phyloP scores from a whole-genome alignment of 2,329 filamentous ascomycete genomes.

The Neofusicoccum laricinum region DNA sequence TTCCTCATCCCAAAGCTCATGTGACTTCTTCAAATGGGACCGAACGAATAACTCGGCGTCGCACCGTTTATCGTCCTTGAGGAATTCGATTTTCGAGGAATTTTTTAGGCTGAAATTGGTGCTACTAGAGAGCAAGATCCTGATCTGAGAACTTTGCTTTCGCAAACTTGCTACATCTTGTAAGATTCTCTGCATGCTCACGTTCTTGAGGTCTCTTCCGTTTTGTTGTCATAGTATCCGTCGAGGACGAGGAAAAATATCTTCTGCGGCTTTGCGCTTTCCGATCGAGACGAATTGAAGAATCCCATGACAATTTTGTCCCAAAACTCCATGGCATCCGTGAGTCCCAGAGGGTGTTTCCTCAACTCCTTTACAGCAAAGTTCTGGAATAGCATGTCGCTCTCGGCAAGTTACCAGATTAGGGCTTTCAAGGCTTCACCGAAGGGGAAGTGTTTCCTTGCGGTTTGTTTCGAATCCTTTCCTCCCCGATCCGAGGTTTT shows the following conservation, averaged over 20 bases:
- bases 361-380: not conserved
- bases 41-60: not conserved
- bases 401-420: not conserved
- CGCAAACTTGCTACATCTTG: too few species aligned
- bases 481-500: not conserved
- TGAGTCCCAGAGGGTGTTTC: not conserved
- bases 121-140: not conserved
- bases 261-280: not conserved
- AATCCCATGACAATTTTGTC: not conserved
- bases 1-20: not conserved
- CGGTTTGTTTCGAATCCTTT: not conserved
- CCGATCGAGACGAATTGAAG: not conserved
- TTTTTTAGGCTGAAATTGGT: not conserved
- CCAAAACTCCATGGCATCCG: not conserved
- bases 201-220: too few species aligned
- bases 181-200: too few species aligned
- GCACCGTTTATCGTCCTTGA: not conserved
- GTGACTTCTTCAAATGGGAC: not conserved
- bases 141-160: not conserved
- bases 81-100: not conserved
- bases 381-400: not conserved
- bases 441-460: not conserved
- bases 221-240: not conserved
- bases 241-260: not conserved
- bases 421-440: not conserved